Evolutionary conservation across 352 stramenopile species (phyloP), one percentile per base, ranked within the genome.

Genomic region (Phytophthora multivora): DNA sequence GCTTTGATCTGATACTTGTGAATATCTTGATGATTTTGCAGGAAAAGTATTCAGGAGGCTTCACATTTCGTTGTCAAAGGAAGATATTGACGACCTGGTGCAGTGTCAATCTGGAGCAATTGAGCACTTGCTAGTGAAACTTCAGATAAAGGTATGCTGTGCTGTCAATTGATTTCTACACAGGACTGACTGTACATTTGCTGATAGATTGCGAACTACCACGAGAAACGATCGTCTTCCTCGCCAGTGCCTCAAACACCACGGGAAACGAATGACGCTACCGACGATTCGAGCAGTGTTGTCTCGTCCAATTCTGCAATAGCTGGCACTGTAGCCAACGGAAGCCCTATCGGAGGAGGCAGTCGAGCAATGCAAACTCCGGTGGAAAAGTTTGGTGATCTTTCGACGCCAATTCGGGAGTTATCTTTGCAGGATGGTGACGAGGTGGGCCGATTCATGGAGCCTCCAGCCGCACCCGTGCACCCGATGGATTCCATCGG

Each of bases 11-110:
- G 50, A 57, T 19, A 10, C 21, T 45, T 13, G 30, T 43, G 13
- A 12, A 9, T 42, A n/a, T 76, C 15, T 52, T 45, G 19, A n/a
- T n/a, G 28, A 11, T 31, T 69, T 23, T 70, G 48, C 51, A 89
- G 72, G 65, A 19, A 95, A 96, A 66, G 91, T 97, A 48, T 73
- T 98, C 41, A 89, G 84, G 72, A 91, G 78, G 51, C 73, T 98
- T 38, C 75, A 90, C 31, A 75, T 92, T 25, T 79, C 83, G n/a
- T 55, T 98, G 16, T 79, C 87, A 0, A 94, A 95, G 46, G 70
- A 87, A 18, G 90, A 98, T 55, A 90, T 98, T n/a, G 88, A 98
- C 52, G 90, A 93, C 36, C 79, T 98, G 9, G 90, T 96, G 8
- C 76, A 96, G 35, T 97, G 91, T 49, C 90, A 90, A 35, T 72